Base-by-base conservation (phyloP, 441 rosid species). In the Adansonia gregorii region DNA sequence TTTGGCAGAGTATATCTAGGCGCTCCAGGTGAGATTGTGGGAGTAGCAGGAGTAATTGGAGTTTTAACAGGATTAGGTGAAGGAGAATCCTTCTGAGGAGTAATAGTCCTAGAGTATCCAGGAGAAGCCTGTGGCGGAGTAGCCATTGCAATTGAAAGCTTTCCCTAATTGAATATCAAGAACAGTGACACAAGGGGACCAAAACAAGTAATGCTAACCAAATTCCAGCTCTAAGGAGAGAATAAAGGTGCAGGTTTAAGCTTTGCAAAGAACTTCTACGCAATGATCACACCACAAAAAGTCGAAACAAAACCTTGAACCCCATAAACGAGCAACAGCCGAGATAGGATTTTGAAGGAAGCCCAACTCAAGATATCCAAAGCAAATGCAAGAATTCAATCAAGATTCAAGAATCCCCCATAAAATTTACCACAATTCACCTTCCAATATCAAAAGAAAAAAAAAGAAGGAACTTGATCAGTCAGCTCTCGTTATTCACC, bases 1-100 rank as follows among this genome's bases (percentile, higher is more conserved):
- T 63, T 84, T 11, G 91, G 92, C 9, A 91, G 84, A 72, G 89
- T 87, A 86, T 90, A 94, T 83, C 90, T 84, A 41, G 97, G 93
- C 60, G 89, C 86, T 81, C 80, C 82, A 58, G 91, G 85, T 56
- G 89, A 79, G 76, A 82, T 54, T 43, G 78, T 85, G 55, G 91
- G 83, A 43, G 94, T 87, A 59, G 89, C 76, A 80, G 87, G 84
- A 55, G 82, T 88, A 27, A 85, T 69, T 4, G 89, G 85, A 74
- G 83, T 80, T 84, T 76, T 87, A 22, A 83, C 89, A 2, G 84
- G 83, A 66, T 81, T 87, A 79, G 86, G 82, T 6, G 83, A 63
- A 31, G 95, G 68, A 58, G 85, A 73, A 59, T 87, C 82, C 20
- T 88, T 78, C 65, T 89, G 89, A 73, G 89, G 83, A 80, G 79